A percentile compares a stretch with the other conserved stretches of the same genome.
Evolutionary conservation across 2,329 filamentous ascomycete genomes (phyloP).

Genomic region (Westerdykella sp.): DNA sequence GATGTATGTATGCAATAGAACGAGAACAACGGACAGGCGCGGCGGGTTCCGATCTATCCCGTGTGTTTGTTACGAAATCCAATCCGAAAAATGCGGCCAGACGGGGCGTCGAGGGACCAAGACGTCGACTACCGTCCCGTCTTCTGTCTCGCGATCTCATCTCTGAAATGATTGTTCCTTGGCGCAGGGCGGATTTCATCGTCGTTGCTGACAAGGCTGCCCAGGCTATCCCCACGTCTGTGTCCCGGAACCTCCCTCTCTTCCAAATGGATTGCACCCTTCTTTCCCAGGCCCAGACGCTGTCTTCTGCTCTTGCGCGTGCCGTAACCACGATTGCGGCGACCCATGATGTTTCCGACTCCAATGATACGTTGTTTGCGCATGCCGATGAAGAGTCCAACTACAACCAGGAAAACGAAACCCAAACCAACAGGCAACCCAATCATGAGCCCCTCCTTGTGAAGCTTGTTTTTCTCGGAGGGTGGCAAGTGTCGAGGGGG

Average conservation of each 20-base stretch:
- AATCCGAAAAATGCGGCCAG: no score
- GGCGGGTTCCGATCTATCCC: background rate
- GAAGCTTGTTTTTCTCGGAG: conserved; percentile 11
- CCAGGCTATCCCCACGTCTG: conserved; percentile 18
- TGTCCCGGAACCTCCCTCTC: conserved; percentile 21
- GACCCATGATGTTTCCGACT: conserved; percentile 32
- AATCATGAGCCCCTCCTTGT: conserved; percentile 35
- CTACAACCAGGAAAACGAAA: conserved; percentile 32
- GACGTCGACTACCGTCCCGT: conserved; percentile 20
- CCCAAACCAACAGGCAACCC: conserved; percentile 39
- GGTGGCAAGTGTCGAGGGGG: conserved; percentile 32
- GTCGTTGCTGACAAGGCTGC: conserved; percentile 23
- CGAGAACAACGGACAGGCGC: no score
- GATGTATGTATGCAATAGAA: no score
- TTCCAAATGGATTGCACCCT: conserved; percentile 25
- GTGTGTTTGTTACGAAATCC: background rate
- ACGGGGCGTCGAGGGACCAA: no score
- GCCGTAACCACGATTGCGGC: conserved; percentile 35
- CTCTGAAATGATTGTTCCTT: conserved; percentile 28
- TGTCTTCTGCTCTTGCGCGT: conserved; percentile 32
- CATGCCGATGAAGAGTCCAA: conserved; percentile 40
- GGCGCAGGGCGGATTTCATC: conserved; percentile 18
- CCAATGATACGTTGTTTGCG: conserved; percentile 35
- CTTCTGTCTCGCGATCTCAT: conserved; percentile 36
- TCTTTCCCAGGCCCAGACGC: conserved; percentile 27